phyloP scores from a whole-genome alignment of 352 stramenopile species.

The Phytophthora hibernalis region DNA sequence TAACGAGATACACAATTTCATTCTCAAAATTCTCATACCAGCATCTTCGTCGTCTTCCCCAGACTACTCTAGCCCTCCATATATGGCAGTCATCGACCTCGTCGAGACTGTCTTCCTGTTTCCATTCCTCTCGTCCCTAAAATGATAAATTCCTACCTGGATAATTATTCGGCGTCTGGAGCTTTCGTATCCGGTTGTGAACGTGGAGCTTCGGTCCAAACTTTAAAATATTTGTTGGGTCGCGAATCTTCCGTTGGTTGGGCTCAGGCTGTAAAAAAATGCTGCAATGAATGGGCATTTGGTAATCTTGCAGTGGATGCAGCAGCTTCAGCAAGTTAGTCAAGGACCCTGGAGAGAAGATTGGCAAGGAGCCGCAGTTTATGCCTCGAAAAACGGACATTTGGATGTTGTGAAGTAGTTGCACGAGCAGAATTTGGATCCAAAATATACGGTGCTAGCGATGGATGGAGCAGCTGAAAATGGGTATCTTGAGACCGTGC shows the following conservation, averaged over 20 bases:
- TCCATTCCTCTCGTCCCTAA: no score
- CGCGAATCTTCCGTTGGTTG: neutral
- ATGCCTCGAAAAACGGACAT: neutral
- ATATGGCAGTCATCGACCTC: no score
- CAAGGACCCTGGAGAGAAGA: neutral
- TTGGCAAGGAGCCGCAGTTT: neutral
- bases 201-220: neutral
- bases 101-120: no score
- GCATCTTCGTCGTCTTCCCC: no score
- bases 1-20: no score
- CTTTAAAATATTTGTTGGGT: constrained; percentile 1
- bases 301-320: neutral
- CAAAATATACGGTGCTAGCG: neutral
- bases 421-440: neutral
- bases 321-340: neutral
- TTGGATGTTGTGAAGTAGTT: neutral
- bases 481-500: neutral
- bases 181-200: no score
- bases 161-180: no score
- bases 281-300: neutral
- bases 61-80: no score
- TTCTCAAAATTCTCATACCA: no score
- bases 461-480: neutral
- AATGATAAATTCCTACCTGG: no score
- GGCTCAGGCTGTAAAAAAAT: neutral